phyloP scores from a whole-genome alignment of 164 flowering plant genomes.

The Kalanchoe fedtschenkoi region DNA sequence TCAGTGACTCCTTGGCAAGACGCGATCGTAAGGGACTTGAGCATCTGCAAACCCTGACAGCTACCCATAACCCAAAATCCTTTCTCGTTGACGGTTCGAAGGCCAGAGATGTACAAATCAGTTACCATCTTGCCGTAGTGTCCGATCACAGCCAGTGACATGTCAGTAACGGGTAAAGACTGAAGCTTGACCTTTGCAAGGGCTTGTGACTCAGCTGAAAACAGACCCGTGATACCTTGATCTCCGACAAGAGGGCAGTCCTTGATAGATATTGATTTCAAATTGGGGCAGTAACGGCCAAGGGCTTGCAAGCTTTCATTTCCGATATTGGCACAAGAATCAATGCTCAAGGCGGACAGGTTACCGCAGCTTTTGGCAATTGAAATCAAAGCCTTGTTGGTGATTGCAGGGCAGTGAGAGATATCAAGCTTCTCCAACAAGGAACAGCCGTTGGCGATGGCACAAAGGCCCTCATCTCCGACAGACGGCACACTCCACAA shows the following conservation, averaged over 20 bases:
- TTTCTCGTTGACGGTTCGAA: slow-evolving; percentile 22
- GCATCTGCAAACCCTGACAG: slow-evolving; percentile 19
- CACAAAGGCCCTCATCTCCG: slow-evolving; percentile 42
- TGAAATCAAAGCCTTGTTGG: slow-evolving; percentile 13
- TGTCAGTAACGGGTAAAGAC: slow-evolving; percentile 12
- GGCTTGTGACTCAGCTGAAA: not conserved
- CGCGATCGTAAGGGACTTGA: slow-evolving; percentile 15
- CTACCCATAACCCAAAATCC: slow-evolving; percentile 36
- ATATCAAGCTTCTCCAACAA: slow-evolving; percentile 37
- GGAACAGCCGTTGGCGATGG: slow-evolving; percentile 31
- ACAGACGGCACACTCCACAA: slow-evolving; percentile 34
- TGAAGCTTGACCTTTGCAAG: slow-evolving; percentile 15
- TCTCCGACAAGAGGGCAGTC: slow-evolving; percentile 18
- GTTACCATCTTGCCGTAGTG: slow-evolving; percentile 14
- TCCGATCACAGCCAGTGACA: slow-evolving; percentile 17
- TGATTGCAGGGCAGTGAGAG: slow-evolving; percentile 44
- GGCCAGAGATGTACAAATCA: slow-evolving; percentile 10
- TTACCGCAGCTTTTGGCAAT: slow-evolving; percentile 25
- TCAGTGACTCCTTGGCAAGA: slow-evolving; percentile 25
- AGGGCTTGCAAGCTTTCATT: slow-evolving; percentile 21
- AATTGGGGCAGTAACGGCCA: slow-evolving; percentile 12
- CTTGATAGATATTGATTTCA: slow-evolving; percentile 17
- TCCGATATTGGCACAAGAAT: too few species aligned
- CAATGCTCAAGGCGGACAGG: too few species aligned
- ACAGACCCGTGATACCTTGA: slow-evolving; percentile 16